Conservation (phyloP, 2,329 filamentous ascomycete genomes). For the Epichloe sylvatica region DNA sequence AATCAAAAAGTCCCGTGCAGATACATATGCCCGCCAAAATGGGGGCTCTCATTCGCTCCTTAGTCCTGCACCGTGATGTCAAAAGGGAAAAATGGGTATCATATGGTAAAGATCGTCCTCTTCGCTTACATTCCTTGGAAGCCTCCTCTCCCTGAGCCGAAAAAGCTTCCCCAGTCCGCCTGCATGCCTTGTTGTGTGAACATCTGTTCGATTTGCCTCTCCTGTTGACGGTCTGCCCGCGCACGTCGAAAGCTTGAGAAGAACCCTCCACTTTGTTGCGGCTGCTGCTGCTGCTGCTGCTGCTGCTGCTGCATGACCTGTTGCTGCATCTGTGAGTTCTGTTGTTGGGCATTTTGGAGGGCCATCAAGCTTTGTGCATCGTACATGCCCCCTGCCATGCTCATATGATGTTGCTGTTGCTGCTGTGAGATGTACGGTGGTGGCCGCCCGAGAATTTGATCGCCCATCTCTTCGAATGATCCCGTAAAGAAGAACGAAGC, state of each 20-base stretch:
- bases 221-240: constrained; percentile 17
- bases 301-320: constrained; percentile 15
- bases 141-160: constrained; percentile 28
- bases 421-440: constrained; percentile 56
- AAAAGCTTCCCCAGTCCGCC: constrained; percentile 33
- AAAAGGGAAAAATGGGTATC: constrained; percentile 23
- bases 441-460: constrained; percentile 56
- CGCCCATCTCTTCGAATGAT: constrained; percentile 53
- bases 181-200: constrained; percentile 33
- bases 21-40: neutral
- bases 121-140: constrained; percentile 29
- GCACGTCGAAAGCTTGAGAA: constrained; percentile 14
- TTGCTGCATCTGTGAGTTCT: constrained; percentile 4
- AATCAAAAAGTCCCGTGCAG: neutral
- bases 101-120: constrained; percentile 12
- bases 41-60: neutral
- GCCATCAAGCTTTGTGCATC: constrained; percentile 28
- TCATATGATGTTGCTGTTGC: constrained; percentile 26
- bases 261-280: constrained; percentile 16
- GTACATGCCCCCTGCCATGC: constrained; percentile 31
- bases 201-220: constrained; percentile 35
- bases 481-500: constrained; percentile 38
- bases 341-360: constrained; percentile 19
- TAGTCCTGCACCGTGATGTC: constrained; percentile 3
- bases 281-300: constrained; percentile 12